A percentile compares a stretch with the other conserved stretches of the same genome.
Conservation (phyloP, 192 early-diverging fungal species). For the Phlyctochytrium arcticum region DNA sequence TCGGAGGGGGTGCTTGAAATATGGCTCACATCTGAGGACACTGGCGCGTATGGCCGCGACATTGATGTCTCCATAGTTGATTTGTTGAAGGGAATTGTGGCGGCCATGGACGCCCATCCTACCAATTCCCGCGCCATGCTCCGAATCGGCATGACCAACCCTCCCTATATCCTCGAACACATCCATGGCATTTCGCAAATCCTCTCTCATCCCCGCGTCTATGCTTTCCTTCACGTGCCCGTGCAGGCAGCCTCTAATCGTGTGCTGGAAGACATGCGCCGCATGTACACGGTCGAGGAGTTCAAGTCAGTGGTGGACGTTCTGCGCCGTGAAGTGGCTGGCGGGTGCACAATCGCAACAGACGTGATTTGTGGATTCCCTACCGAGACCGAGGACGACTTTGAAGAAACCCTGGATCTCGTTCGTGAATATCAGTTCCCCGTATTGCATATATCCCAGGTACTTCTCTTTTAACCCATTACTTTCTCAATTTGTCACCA, state of each 20-base stretch:
- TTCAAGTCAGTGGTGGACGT: constrained; percentile 40
- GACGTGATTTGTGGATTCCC: constrained; percentile 62
- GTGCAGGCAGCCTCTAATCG: constrained; percentile 49
- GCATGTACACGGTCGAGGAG: constrained; percentile 45
- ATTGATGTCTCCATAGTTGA: constrained; percentile 43
- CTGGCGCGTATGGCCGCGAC: constrained; percentile 55
- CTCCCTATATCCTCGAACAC: constrained; percentile 59
- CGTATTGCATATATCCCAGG: constrained; percentile 54
- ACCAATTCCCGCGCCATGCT: constrained; percentile 35
- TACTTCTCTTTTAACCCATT: too few relatives aligned
- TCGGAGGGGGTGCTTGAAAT: constrained; percentile 55
- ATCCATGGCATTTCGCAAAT: constrained; percentile 44
- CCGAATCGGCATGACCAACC: constrained; percentile 62
- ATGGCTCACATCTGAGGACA: constrained; percentile 59
- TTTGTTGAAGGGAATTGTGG: constrained; percentile 43
- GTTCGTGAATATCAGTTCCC: constrained; percentile 39
- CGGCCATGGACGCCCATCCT: constrained; percentile 34
- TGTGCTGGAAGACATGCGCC: constrained; percentile 49
- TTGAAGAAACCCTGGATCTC: constrained; percentile 45
- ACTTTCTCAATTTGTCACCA: not conserved
- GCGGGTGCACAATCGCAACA: constrained; percentile 49
- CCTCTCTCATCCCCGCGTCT: constrained; percentile 51
- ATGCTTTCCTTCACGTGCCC: constrained; percentile 55
- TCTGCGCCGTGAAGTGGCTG: constrained; percentile 29
- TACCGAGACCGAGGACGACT: constrained; percentile 49